Base-by-base conservation (phyloP, 805 yeast species). In the Wickerhamiella kurtzmanii region DNA sequence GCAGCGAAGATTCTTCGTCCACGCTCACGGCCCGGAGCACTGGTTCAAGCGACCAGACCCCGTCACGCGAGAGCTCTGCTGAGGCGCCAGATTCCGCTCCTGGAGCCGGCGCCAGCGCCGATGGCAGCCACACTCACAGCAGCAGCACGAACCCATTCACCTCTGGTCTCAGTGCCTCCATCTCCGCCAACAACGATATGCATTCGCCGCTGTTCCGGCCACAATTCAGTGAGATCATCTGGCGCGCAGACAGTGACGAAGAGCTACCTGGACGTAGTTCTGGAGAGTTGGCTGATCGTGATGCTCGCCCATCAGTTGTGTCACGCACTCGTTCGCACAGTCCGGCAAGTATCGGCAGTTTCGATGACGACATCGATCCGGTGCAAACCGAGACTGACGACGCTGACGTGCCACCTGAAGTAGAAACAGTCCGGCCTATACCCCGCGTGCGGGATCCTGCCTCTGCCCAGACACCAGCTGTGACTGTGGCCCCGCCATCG, bases 171-270 rank as follows among this genome's bases (percentile, higher is more conserved):
- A n/a, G n/a, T n/a, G n/a, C n/a, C n/a, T n/a, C n/a, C n/a, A n/a
- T n/a, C 13, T 28, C 35, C 11, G 38, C 13, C 17, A 15, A 18
- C 17, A 8, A n/a, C 22, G 41, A 15, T 22, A 19, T 16, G 15
- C 20, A n/a, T 3, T 15, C 32, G 32, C 32, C 32, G 32, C 32
- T 25, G 32, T 25, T 25, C 32, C 32, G 17, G 28, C 54, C 58
- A 2, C 51, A 50, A 20, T 53, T 53, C 50, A 53, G 56, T 43
- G 55, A 55, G 40, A 48, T 55, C 38, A 48, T 49, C 38, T 55
- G 59, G 59, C 45, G 50, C 22, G 57, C 50, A 28, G 56, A 46
- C 37, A 40, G 37, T 15, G 38, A 25, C 25, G 45, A 43, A 36
- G 46, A 43, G 13, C 19, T 15, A 5, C 19, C 38, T 8, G 19